Evolutionary conservation across 495 filamentous ascomycete genomes (phyloP).

Genomic region (Penicillium maclennaniae): DNA sequence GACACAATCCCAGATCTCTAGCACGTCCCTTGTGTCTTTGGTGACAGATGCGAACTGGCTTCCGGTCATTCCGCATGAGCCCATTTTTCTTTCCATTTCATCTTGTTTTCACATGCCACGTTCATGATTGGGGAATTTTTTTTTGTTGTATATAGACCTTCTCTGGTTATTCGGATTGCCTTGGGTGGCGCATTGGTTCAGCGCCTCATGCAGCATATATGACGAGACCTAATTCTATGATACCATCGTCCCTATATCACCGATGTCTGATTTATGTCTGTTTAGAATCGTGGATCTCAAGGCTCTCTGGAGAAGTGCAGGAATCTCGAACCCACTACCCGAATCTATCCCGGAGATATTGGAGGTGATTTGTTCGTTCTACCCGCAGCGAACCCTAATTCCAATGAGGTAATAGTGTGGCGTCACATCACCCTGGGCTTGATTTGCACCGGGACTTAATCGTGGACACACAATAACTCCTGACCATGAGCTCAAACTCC

Average conservation of each 20-base stretch:
- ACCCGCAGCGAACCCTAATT: too few species aligned
- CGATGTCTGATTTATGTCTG: too few species aligned
- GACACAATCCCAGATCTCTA: neutral
- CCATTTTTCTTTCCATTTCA: slow-evolving; percentile 1
- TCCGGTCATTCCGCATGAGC: neutral
- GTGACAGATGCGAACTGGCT: slow-evolving; percentile 10
- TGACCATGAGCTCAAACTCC: too few species aligned
- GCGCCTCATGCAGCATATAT: slow-evolving; percentile 36
- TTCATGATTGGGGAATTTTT: slow-evolving; percentile 27
- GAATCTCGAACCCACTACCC: too few species aligned
- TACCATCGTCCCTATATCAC: slow-evolving; percentile 17
- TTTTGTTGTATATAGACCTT: slow-evolving; percentile 34
- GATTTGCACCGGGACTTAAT: too few species aligned
- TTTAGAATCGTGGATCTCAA: too few species aligned
- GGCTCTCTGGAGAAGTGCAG: too few species aligned
- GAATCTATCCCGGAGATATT: too few species aligned
- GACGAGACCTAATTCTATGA: slow-evolving; percentile 33
- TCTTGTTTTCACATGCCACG: slow-evolving; percentile 11
- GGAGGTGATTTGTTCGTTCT: too few species aligned
- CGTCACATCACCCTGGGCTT: too few species aligned
- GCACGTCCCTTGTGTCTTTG: slow-evolving; percentile 1
- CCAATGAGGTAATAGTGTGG: too few species aligned
- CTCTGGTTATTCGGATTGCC: slow-evolving; percentile 23
- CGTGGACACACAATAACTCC: too few species aligned
- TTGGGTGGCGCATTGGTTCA: slow-evolving; percentile 28